A percentile compares a stretch with the other conserved stretches of the same genome.
phyloP scores from a whole-genome alignment of 192 early-diverging fungal genomes.

The Pilaira anomala region DNA sequence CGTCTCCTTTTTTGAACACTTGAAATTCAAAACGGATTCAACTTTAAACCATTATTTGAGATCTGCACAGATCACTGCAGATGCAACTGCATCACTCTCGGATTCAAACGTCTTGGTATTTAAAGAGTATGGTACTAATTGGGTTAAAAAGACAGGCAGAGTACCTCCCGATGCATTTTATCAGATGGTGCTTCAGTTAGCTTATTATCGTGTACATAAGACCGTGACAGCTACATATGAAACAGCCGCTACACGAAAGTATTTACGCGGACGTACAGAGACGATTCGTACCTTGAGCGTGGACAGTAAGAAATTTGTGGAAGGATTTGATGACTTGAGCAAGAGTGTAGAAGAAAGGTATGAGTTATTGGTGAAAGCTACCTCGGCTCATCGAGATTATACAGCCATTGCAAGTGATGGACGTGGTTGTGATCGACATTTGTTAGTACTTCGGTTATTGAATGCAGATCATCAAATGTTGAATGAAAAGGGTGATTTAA shows the following conservation, averaged over 20 bases:
- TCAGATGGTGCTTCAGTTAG: constrained; percentile 85
- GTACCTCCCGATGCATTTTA: constrained; percentile 77
- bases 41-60: neutral
- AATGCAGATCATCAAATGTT: constrained; percentile 37
- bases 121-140: constrained; percentile 66
- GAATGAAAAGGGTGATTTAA: neutral
- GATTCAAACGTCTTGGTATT: constrained; percentile 63
- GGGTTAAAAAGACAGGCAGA: constrained; percentile 71
- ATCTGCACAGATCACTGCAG: constrained; percentile 53
- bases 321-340: constrained; percentile 54
- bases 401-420: constrained; percentile 71
- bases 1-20: too few species aligned
- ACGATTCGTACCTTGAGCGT: constrained; percentile 76
- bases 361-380: constrained; percentile 60
- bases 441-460: constrained; percentile 71
- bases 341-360: neutral
- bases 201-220: constrained; percentile 72
- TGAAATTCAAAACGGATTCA: constrained; percentile 3
- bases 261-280: constrained; percentile 82
- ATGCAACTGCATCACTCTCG: constrained; percentile 52
- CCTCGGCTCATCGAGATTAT: constrained; percentile 63
- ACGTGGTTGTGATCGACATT: constrained; percentile 78
- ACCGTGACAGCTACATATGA: constrained; percentile 75
- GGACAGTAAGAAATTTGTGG: constrained; percentile 67
- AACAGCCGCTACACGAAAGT: constrained; percentile 78